Conservation (phyloP, 441 rosid species). For the Gossypium trilobum region DNA sequence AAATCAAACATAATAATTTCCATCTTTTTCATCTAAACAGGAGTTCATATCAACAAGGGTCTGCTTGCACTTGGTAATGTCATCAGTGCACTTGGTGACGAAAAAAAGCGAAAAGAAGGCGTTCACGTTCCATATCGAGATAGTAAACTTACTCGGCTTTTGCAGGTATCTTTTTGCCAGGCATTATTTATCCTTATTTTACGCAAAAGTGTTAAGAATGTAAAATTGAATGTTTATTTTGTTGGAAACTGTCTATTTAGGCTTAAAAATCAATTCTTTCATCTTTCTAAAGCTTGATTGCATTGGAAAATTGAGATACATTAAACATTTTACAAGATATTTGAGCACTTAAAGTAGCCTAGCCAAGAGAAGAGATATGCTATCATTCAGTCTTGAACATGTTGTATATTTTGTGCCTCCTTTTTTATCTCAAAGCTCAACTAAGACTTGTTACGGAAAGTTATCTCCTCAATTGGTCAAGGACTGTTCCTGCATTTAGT, state of each 20-base stretch:
- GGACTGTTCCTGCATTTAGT: background rate
- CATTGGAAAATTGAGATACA: too few relatives aligned
- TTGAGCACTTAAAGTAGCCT: too few relatives aligned
- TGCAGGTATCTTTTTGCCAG: conserved; percentile 53
- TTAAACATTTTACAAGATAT: too few relatives aligned
- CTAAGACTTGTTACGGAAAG: too few relatives aligned
- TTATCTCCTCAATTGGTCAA: too few relatives aligned
- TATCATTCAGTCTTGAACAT: too few relatives aligned
- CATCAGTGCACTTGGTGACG: conserved; percentile 96
- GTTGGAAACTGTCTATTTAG: background rate
- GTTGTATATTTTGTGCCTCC: too few relatives aligned
- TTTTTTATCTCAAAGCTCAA: too few relatives aligned
- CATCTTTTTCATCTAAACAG: conserved; percentile 34
- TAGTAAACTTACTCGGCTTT: conserved; percentile 91
- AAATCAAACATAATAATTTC: conserved; percentile 11
- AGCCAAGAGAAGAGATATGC: too few relatives aligned
- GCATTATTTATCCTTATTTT: background rate
- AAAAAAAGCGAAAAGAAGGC: conserved; percentile 91
- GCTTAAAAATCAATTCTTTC: too few relatives aligned
- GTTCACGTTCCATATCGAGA: conserved; percentile 93
- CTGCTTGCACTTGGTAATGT: conserved; percentile 99
- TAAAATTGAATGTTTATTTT: background rate
- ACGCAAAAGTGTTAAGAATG: background rate
- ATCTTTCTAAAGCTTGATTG: too few relatives aligned
- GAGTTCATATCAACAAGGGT: conserved; percentile 93